A percentile compares a stretch with the other conserved stretches of the same genome.
Evolutionary conservation across 2,329 filamentous ascomycete species (phyloP).

Genomic region (Microcyclospora pomicola): DNA sequence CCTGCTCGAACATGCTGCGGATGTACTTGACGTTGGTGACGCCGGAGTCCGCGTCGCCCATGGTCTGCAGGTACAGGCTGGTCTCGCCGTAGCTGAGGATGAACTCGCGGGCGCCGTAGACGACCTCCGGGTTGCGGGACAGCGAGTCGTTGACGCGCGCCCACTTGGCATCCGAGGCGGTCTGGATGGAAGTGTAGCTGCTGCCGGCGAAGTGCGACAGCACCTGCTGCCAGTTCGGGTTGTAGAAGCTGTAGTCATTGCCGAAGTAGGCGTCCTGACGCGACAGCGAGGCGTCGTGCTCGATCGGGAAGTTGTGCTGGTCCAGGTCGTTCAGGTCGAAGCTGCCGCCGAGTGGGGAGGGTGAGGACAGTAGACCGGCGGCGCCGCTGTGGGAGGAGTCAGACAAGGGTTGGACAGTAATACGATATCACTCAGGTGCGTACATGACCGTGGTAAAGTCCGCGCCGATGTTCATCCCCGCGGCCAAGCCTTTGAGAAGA

Average conservation of each 20-base stretch:
- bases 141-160: slow-evolving; percentile 13
- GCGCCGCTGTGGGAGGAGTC: slow-evolving; percentile 6
- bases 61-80: slow-evolving; percentile 18
- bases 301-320: slow-evolving; percentile 19
- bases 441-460: slow-evolving; percentile 15
- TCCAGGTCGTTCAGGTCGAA: slow-evolving; percentile 2
- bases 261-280: slow-evolving; percentile 19
- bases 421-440: neutral
- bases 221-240: slow-evolving; percentile 15
- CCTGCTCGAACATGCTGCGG: slow-evolving; percentile 14
- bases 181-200: slow-evolving; percentile 11
- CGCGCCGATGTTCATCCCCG: slow-evolving; percentile 15
- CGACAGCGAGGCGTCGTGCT: slow-evolving; percentile 22
- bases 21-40: slow-evolving; percentile 18
- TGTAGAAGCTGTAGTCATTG: slow-evolving; percentile 19
- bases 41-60: slow-evolving; percentile 17
- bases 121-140: slow-evolving; percentile 16
- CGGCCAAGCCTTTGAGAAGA: slow-evolving; percentile 14
- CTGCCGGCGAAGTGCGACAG: slow-evolving; percentile 11
- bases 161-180: slow-evolving; percentile 14
- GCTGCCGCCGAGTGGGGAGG: slow-evolving; percentile 6
- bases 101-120: slow-evolving; percentile 18
- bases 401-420: neutral
- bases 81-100: slow-evolving; percentile 23
- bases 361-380: slow-evolving; percentile 13